These are phyloP conservation scores for Dendrocalamus sinicus DNA, from an alignment of 176 grass and related monocot species.

Conservation along the genomic window DNA sequence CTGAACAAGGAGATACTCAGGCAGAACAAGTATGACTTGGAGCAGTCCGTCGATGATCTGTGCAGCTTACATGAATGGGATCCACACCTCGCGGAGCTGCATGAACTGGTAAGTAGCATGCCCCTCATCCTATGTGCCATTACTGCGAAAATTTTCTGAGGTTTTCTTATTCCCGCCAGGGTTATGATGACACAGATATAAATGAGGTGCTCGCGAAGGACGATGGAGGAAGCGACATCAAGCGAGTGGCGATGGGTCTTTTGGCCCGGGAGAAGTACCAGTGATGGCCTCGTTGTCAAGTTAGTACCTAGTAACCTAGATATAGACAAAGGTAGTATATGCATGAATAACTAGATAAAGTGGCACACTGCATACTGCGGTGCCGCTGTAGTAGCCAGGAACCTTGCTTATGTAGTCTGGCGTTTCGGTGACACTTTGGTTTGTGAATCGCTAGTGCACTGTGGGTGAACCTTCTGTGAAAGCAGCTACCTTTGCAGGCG, in stretches of 20 bases:
- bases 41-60: conserved; percentile 64
- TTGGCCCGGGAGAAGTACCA: conserved; percentile 36
- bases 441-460: neutral
- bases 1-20: conserved; percentile 84
- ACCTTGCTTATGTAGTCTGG: neutral
- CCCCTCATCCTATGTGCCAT: neutral
- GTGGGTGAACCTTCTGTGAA: neutral
- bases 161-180: conserved; percentile 45
- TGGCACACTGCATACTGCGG: neutral
- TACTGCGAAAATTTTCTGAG: neutral
- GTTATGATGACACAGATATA: conserved; percentile 53
- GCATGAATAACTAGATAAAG: conserved; percentile 37
- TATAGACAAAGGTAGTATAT: conserved; percentile 31
- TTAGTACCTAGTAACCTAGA: neutral
- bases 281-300: conserved; percentile 30
- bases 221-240: conserved; percentile 45
- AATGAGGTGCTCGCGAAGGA: conserved; percentile 52
- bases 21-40: conserved; percentile 68
- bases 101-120: conserved; percentile 59
- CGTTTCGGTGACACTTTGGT: neutral
- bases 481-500: neutral
- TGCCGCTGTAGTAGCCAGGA: neutral
- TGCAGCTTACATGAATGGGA: conserved; percentile 70
- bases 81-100: conserved; percentile 56
- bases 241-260: conserved; percentile 53